These are phyloP conservation scores for Eucalyptus sp. DNA, from an alignment of 345 rosid species.

Conservation along the genomic window DNA sequence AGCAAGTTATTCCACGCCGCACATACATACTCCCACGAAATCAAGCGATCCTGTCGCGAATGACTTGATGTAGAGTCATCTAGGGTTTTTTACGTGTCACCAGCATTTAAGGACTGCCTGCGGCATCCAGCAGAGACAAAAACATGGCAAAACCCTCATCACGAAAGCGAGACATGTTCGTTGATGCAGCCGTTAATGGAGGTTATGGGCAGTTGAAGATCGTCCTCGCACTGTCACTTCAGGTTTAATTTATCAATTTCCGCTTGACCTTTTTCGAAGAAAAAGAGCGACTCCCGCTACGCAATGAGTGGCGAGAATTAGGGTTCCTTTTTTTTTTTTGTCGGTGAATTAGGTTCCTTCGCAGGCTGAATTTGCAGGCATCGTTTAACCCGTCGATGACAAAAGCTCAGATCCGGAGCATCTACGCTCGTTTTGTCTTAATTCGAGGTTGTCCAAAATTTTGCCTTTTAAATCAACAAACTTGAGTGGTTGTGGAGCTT, in stretches of 20 bases:
- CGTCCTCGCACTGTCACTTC: not conserved
- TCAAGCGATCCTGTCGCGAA: no score
- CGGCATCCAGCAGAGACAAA: not conserved
- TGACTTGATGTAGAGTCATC: no score
- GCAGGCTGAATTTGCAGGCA: not conserved
- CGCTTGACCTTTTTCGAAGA: not conserved
- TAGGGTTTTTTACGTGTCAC: no score
- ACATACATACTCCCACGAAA: no score
- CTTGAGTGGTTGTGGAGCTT: not conserved
- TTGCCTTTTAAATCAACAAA: not conserved
- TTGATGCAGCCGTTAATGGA: conserved; percentile 36
- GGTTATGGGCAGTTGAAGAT: conserved; percentile 16
- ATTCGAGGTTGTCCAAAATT: not conserved
- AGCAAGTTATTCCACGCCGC: no score
- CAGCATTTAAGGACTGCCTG: no score
- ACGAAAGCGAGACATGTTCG: conserved; percentile 12
- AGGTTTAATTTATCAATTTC: not conserved
- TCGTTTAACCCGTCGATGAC: not conserved
- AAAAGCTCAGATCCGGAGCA: not conserved
- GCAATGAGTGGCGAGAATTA: not conserved
- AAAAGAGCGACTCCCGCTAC: not conserved
- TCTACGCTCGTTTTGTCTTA: not conserved
- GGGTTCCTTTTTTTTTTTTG: not conserved
- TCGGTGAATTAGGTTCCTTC: not conserved
- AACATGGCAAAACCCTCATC: not conserved